A percentile compares a stretch with the other conserved stretches of the same genome.
Conservation (phyloP, 2,329 filamentous ascomycete species). For the Lecanosticta acicola region DNA sequence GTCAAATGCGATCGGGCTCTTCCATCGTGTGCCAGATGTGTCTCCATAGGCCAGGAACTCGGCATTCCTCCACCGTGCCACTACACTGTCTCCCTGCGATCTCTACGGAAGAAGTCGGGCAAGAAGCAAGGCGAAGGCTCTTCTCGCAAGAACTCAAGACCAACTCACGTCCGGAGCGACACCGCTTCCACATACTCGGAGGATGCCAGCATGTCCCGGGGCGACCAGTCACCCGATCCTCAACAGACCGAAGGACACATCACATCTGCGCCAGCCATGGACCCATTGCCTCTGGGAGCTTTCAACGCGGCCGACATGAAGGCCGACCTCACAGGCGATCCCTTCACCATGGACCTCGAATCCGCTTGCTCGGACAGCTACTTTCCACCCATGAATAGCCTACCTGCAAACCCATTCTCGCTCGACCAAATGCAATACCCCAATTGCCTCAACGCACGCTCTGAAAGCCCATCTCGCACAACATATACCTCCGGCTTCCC, state of each 20-base stretch:
- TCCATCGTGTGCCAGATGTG: not conserved
- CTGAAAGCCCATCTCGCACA: too few species aligned
- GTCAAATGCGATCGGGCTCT: not conserved
- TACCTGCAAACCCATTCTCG: too few species aligned
- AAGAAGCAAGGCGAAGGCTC: not conserved
- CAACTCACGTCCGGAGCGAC: not conserved
- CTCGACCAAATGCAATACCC: too few species aligned
- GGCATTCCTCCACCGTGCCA: slow-evolving; percentile 1
- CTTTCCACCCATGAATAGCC: too few species aligned
- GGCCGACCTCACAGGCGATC: not conserved
- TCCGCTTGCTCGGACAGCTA: too few species aligned
- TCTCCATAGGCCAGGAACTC: not conserved
- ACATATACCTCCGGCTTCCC: too few species aligned
- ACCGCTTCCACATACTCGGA: not conserved
- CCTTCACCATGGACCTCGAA: too few species aligned
- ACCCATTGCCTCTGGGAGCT: not conserved
- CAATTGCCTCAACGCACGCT: too few species aligned
- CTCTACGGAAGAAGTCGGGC: not conserved
- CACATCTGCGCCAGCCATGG: not conserved
- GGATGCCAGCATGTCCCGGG: not conserved
- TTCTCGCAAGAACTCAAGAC: not conserved
- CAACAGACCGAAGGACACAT: not conserved
- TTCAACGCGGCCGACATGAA: not conserved
- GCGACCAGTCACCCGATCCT: not conserved
- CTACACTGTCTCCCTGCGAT: slow-evolving; percentile 3